phyloP scores from a whole-genome alignment of 805 yeast genomes.

The Alloascoidea hylecoeti region DNA sequence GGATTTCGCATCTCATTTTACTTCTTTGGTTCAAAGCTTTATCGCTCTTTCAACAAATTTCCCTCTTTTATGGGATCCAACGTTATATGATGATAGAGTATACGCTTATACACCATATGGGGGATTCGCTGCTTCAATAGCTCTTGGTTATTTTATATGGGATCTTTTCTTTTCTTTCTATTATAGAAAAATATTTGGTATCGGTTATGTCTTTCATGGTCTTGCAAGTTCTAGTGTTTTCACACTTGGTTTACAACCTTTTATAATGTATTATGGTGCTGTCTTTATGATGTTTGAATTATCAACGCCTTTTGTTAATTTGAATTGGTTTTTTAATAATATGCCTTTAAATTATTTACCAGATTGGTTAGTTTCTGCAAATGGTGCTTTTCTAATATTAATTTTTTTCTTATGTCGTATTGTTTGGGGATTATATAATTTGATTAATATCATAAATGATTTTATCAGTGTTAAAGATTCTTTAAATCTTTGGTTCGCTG shows the following conservation, averaged over 20 bases:
- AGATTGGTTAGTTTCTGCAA: slow-evolving; percentile 34
- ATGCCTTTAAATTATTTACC: slow-evolving; percentile 58
- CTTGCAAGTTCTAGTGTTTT: slow-evolving; percentile 69
- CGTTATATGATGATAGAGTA: slow-evolving; percentile 33
- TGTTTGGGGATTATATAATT: slow-evolving; percentile 77
- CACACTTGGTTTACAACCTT: slow-evolving; percentile 48
- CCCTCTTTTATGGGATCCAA: slow-evolving; percentile 52
- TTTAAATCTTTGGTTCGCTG: slow-evolving; percentile 28
- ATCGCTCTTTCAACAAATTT: slow-evolving; percentile 42
- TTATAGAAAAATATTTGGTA: slow-evolving; percentile 58
- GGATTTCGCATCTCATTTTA: slow-evolving; percentile 85
- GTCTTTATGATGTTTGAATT: slow-evolving; percentile 76
- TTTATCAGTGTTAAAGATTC: neutral
- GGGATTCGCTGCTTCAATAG: slow-evolving; percentile 56
- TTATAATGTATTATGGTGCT: slow-evolving; percentile 70
- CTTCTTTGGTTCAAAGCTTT: slow-evolving; percentile 73
- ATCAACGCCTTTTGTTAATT: slow-evolving; percentile 88
- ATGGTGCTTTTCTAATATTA: slow-evolving; percentile 56
- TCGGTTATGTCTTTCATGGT: slow-evolving; percentile 76
- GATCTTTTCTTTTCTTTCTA: slow-evolving; percentile 58
- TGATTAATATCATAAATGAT: neutral
- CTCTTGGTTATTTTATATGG: slow-evolving; percentile 88
- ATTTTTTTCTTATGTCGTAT: slow-evolving; percentile 72
- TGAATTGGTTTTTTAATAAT: slow-evolving; percentile 82
- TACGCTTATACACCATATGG: slow-evolving; percentile 65